Conservation (phyloP, 129 eudicot genomes). For the Flaveria sonorensis region DNA sequence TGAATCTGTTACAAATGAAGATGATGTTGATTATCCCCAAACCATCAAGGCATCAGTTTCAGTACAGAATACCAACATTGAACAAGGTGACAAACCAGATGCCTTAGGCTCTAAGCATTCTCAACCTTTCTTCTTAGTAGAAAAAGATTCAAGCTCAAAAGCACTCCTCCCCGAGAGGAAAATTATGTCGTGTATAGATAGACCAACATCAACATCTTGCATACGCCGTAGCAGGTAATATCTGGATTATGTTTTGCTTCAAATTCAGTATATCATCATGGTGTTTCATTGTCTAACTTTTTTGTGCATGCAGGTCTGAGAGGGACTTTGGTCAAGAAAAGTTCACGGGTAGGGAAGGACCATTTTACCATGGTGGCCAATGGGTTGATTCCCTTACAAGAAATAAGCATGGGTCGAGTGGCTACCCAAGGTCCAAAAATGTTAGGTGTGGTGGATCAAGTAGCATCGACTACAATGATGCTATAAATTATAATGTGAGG, state of each 20-base stretch:
- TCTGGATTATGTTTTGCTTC: not conserved
- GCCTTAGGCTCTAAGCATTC: conserved; percentile 23
- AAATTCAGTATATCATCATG: not conserved
- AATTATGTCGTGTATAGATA: conserved; percentile 35
- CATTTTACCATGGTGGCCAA: conserved; percentile 27
- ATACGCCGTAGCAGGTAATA: conserved; percentile 28
- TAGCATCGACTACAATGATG: conserved; percentile 36
- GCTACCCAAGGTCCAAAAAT: conserved; percentile 49
- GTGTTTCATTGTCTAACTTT: not conserved
- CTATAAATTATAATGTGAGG: conserved; percentile 43
- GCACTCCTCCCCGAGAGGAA: conserved; percentile 28
- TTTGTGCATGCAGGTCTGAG: conserved; percentile 37
- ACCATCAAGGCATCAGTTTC: conserved; percentile 21
- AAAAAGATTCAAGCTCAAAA: conserved; percentile 27
- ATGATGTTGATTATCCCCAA: conserved; percentile 6
- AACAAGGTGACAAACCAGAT: conserved; percentile 22
- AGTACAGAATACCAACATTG: conserved; percentile 31
- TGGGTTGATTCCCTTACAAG: conserved; percentile 49
- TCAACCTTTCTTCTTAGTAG: conserved; percentile 22
- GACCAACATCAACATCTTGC: conserved; percentile 31
- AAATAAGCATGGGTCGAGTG: conserved; percentile 30
- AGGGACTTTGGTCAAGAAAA: conserved; percentile 46
- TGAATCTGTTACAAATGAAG: conserved; percentile 34
- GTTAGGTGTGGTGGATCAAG: conserved; percentile 36
- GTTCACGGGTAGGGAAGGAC: conserved; percentile 36